phyloP scores from a whole-genome alignment of 768 basidiomycete genomes.

The Myochromella boudieri region DNA sequence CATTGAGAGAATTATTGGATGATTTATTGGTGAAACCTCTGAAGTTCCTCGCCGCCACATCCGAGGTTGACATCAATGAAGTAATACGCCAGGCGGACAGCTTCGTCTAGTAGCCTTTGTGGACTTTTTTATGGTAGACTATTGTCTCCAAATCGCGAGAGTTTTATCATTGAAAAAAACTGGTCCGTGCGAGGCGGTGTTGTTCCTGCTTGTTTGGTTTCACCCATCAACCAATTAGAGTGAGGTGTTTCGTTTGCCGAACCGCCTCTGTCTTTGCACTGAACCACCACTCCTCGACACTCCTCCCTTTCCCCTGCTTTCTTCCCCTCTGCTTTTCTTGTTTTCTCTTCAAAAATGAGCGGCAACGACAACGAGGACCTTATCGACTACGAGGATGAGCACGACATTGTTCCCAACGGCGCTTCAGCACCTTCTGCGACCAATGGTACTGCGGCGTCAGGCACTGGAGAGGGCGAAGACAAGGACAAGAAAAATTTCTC shows the following conservation, averaged over 20 bases:
- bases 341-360: slow-evolving; percentile 54
- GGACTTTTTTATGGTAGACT: too few relatives aligned
- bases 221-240: slow-evolving; percentile 24
- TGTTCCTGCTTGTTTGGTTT: slow-evolving; percentile 24
- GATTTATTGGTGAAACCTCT: slow-evolving; percentile 40
- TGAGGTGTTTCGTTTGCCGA: slow-evolving; percentile 21
- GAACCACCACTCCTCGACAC: slow-evolving; percentile 26
- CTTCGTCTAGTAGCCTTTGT: not conserved
- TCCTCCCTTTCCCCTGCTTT: slow-evolving; percentile 9
- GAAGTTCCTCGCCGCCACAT: slow-evolving; percentile 32
- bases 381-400: slow-evolving; percentile 93
- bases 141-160: too few relatives aligned
- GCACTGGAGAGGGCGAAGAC: slow-evolving; percentile 55
- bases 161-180: not conserved
- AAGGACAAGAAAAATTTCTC: slow-evolving; percentile 98
- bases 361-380: slow-evolving; percentile 88
- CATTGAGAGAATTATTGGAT: slow-evolving; percentile 41
- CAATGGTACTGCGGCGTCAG: slow-evolving; percentile 47
- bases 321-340: slow-evolving; percentile 26
- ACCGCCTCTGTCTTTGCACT: slow-evolving; percentile 21
- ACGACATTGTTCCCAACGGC: slow-evolving; percentile 70
- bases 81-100: slow-evolving; percentile 15
- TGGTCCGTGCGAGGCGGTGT: slow-evolving; percentile 35
- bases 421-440: slow-evolving; percentile 42
- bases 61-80: slow-evolving; percentile 16